phyloP scores from a whole-genome alignment of 768 basidiomycete genomes.

The Strobilomyces confusus region DNA sequence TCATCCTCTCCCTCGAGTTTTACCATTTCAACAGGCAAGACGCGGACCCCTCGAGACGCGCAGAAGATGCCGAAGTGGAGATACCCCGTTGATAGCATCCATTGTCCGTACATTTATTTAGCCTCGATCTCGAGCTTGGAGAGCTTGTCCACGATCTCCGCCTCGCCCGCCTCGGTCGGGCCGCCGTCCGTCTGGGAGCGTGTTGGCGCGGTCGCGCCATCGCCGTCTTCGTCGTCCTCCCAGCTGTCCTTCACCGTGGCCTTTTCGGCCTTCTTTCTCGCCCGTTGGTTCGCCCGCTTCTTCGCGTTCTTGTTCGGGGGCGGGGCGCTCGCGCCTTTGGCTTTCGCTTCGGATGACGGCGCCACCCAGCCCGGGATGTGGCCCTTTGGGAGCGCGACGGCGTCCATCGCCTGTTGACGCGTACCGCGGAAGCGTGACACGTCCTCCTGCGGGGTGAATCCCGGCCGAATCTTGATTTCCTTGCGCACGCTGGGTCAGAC shows the following conservation, averaged over 20 bases:
- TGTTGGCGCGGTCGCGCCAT: constrained; percentile 1
- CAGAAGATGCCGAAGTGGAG: constrained; percentile 9
- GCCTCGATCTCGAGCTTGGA: constrained; percentile 53
- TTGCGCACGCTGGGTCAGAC: constrained; percentile 63
- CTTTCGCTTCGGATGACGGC: constrained; percentile 42
- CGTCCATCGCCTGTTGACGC: constrained; percentile 70
- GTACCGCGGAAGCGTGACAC: constrained; percentile 80
- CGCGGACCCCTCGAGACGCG: constrained; percentile 9
- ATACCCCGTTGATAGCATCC: constrained; percentile 14
- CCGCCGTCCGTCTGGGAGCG: constrained; percentile 13
- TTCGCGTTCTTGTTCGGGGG: constrained; percentile 76
- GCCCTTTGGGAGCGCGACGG: constrained; percentile 63
- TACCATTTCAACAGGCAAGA: constrained; percentile 39
- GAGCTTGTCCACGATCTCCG: constrained; percentile 45
- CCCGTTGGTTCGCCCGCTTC: constrained; percentile 75
- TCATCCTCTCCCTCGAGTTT: constrained; percentile 69
- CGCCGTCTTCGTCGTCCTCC: constrained; percentile 68
- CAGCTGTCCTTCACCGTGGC: constrained; percentile 67
- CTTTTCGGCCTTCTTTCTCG: constrained; percentile 57
- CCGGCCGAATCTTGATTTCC: constrained; percentile 84
- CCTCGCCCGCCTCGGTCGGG: constrained; percentile 3
- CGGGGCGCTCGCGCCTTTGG: constrained; percentile 27
- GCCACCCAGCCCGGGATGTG: constrained; percentile 80
- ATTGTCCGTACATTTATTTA: neutral
- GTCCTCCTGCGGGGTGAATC: constrained; percentile 94